Conservation (phyloP, 192 early-diverging fungal genomes). For the Podila verticillata region DNA sequence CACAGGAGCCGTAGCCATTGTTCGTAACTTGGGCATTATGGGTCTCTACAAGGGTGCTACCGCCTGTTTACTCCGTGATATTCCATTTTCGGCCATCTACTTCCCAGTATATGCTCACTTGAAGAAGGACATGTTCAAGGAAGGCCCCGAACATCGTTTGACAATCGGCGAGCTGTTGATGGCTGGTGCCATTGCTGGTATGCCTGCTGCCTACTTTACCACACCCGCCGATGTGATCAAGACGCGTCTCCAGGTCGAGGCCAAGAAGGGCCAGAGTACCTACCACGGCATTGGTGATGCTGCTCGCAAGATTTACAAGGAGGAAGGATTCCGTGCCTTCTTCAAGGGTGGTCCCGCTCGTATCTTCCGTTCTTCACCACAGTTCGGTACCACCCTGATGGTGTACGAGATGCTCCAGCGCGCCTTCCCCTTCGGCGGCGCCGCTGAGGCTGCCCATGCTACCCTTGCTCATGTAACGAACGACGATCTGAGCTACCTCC, state of each 20-base stretch:
- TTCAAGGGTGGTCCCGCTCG: slow-evolving; percentile 97
- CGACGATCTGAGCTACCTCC: slow-evolving; percentile 51
- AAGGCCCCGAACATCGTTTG: slow-evolving; percentile 83
- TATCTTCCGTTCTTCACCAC: slow-evolving; percentile 92
- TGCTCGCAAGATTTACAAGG: slow-evolving; percentile 83
- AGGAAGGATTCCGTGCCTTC: slow-evolving; percentile 95
- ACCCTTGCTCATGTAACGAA: slow-evolving; percentile 18
- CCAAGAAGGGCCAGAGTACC: slow-evolving; percentile 85
- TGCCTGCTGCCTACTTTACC: slow-evolving; percentile 96
- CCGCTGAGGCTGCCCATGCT: slow-evolving; percentile 12
- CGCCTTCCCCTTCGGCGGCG: slow-evolving; percentile 60
- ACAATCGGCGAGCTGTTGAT: slow-evolving; percentile 76
- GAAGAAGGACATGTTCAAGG: slow-evolving; percentile 92
- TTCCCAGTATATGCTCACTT: slow-evolving; percentile 97
- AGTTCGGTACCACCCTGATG: slow-evolving; percentile 97
- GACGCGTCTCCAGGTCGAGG: slow-evolving; percentile 95
- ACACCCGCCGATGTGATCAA: slow-evolving; percentile 99
- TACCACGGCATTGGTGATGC: slow-evolving; percentile 90
- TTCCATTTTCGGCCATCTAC: slow-evolving; percentile 98
- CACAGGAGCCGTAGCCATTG: slow-evolving; percentile 85
- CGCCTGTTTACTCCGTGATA: slow-evolving; percentile 94
- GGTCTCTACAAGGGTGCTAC: slow-evolving; percentile 95
- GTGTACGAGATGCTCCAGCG: slow-evolving; percentile 91
- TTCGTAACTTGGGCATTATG: slow-evolving; percentile 87
- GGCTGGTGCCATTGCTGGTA: slow-evolving; percentile 94